These are phyloP conservation scores for Quercus lobata DNA, from an alignment of 331 rosid genomes.

Conservation along the genomic window DNA sequence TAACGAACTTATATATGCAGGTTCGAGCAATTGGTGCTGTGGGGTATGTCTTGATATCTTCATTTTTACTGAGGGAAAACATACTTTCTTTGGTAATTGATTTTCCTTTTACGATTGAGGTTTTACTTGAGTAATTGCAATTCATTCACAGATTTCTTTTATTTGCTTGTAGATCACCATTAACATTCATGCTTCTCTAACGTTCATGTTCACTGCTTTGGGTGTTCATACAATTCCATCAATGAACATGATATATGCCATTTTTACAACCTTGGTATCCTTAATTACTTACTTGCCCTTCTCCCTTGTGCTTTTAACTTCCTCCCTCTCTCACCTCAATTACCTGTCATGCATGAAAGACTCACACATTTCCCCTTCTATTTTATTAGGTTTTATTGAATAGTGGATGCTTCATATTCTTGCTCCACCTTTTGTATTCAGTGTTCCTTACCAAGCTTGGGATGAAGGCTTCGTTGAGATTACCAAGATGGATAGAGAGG, in stretches of 20 bases:
- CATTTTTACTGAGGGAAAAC: slow-evolving; percentile 94
- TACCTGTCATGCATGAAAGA: slow-evolving; percentile 4
- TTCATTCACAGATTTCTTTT: not conserved
- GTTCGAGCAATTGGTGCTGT: slow-evolving; percentile 83
- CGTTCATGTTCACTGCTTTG: slow-evolving; percentile 73
- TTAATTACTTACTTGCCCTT: not conserved
- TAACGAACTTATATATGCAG: slow-evolving; percentile 33
- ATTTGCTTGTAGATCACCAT: slow-evolving; percentile 76
- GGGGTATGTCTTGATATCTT: slow-evolving; percentile 76
- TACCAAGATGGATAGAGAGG: slow-evolving; percentile 93
- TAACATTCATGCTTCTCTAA: slow-evolving; percentile 91
- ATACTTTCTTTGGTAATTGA: slow-evolving; percentile 78
- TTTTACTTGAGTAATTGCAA: slow-evolving; percentile 1
- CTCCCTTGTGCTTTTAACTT: not conserved
- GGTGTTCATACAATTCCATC: slow-evolving; percentile 74
- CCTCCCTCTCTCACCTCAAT: not conserved
- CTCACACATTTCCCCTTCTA: not conserved
- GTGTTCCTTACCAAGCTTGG: slow-evolving; percentile 86
- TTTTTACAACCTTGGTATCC: slow-evolving; percentile 74
- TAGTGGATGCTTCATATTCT: slow-evolving; percentile 66
- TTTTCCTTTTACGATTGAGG: not conserved
- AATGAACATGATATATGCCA: slow-evolving; percentile 60
- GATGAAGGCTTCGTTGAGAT: slow-evolving; percentile 70
- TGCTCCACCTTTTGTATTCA: slow-evolving; percentile 84
- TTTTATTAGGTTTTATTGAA: slow-evolving; percentile 68